phyloP scores from a whole-genome alignment of 768 basidiomycete species.

The Tylopilus sp. region DNA sequence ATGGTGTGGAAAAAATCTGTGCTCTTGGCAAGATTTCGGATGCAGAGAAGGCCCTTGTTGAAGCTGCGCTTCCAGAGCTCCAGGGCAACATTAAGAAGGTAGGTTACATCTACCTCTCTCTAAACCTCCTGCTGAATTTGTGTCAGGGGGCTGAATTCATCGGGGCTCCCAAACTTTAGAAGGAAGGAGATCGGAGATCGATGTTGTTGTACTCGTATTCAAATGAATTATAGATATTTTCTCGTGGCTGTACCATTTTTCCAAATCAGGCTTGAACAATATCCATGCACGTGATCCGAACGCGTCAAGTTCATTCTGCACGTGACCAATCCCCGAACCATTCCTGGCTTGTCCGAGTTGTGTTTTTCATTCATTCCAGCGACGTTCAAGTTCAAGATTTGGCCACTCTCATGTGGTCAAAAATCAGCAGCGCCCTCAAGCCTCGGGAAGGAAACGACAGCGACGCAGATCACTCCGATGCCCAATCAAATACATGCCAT shows the following conservation, averaged over 20 bases:
- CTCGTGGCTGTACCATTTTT: background rate
- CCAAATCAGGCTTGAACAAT: background rate
- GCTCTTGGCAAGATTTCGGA: slow-evolving; percentile 73
- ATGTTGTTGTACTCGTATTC: slow-evolving; percentile 10
- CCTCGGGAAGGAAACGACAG: slow-evolving; percentile 28
- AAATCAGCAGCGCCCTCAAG: slow-evolving; percentile 55
- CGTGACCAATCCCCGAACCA: slow-evolving; percentile 16
- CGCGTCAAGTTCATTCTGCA: slow-evolving; percentile 29
- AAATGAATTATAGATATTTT: slow-evolving; percentile 2
- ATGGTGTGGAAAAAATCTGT: slow-evolving; percentile 80
- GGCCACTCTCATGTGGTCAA: slow-evolving; percentile 53
- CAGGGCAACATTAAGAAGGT: slow-evolving; percentile 68
- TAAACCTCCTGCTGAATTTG: background rate
- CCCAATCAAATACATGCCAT: slow-evolving; percentile 30
- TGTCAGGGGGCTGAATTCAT: slow-evolving; percentile 28
- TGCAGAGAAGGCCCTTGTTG: slow-evolving; percentile 72
- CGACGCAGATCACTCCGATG: slow-evolving; percentile 18
- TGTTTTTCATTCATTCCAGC: background rate
- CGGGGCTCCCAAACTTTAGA: slow-evolving; percentile 27
- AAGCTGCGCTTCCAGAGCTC: slow-evolving; percentile 81
- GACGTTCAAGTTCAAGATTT: background rate
- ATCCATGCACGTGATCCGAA: slow-evolving; percentile 19
- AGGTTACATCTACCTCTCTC: slow-evolving; percentile 16
- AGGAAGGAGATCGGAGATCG: background rate
- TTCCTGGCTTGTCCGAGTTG: background rate